Percentiles rank a stretch among this genome's conserved stretches.
Conservation (phyloP, 2,329 filamentous ascomycete species). For the Colletotrichum higginsianum region DNA sequence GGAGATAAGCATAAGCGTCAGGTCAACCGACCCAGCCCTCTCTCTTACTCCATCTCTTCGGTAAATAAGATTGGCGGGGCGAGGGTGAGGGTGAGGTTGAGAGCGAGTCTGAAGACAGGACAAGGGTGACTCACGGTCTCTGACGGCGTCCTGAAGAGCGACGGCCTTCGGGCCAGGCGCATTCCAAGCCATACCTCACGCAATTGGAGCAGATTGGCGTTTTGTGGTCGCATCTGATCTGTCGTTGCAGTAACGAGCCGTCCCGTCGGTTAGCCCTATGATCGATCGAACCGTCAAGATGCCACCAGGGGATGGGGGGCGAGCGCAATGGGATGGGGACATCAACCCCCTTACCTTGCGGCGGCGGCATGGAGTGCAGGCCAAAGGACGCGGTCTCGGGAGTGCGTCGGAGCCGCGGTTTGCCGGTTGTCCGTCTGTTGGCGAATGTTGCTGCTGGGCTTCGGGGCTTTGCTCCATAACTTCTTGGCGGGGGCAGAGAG, state of each 20-base stretch:
- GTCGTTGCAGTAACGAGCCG: constrained; percentile 24
- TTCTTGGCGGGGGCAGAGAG: constrained; percentile 18
- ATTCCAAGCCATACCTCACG: constrained; percentile 39
- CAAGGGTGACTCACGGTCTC: constrained; percentile 32
- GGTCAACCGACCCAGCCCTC: too few species aligned
- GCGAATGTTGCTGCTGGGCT: constrained; percentile 32
- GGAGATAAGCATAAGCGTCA: neutral
- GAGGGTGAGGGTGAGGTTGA: neutral
- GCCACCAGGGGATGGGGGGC: neutral
- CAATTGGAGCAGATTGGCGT: constrained; percentile 38
- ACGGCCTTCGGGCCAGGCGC: constrained; percentile 38
- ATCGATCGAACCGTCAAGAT: neutral
- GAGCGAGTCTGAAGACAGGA: neutral
- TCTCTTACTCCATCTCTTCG: neutral
- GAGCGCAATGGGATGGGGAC: neutral
- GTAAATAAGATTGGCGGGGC: neutral
- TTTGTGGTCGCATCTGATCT: constrained; percentile 41
- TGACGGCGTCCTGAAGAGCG: constrained; percentile 39
- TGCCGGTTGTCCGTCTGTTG: constrained; percentile 39
- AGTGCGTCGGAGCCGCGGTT: constrained; percentile 40
- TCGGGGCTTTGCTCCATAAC: constrained; percentile 41
- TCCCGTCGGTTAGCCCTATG: constrained; percentile 31
- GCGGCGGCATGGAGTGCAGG: constrained; percentile 42
- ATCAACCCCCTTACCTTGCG: constrained; percentile 36
- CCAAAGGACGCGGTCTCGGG: constrained; percentile 40